Conservation (phyloP, 139 green algal species). For the Auxenochlorella protothecoides region DNA sequence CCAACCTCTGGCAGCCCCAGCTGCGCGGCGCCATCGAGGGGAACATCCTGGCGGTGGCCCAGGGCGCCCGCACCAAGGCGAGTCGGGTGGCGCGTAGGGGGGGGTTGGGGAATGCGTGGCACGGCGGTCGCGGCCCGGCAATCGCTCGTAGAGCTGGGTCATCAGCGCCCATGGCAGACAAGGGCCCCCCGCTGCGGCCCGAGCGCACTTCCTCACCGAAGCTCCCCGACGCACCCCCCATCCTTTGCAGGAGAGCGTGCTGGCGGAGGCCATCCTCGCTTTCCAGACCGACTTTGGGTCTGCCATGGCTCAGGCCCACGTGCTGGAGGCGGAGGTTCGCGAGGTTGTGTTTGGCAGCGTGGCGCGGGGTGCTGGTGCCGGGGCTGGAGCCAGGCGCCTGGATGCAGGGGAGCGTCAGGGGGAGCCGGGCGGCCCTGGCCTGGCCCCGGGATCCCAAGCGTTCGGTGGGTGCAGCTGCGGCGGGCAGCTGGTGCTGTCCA, state of each 20-base stretch:
- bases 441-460: background rate
- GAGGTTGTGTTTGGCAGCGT: slow-evolving; percentile 18
- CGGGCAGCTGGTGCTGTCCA: slow-evolving; percentile 24
- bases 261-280: slow-evolving; percentile 48
- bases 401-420: no score
- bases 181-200: no score
- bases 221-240: no score
- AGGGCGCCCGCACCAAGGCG: slow-evolving; percentile 44
- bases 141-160: no score
- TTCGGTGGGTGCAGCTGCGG: slow-evolving; percentile 43
- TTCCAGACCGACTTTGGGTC: slow-evolving; percentile 49
- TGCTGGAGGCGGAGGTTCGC: slow-evolving; percentile 14
- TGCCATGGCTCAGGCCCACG: slow-evolving; percentile 21
- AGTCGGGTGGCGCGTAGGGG: slow-evolving; percentile 3
- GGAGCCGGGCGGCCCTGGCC: slow-evolving; percentile 3
- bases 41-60: slow-evolving; percentile 67
- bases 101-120: background rate
- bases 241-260: slow-evolving; percentile 29
- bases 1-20: slow-evolving; percentile 65
- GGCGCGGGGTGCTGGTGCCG: background rate
- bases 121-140: no score
- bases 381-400: background rate
- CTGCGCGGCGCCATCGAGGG: slow-evolving; percentile 75
- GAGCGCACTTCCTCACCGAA: no score
- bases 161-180: no score